Evolutionary conservation across 108 stramenopile genomes (phyloP).

Genomic region (Skeletonema costatum): DNA sequence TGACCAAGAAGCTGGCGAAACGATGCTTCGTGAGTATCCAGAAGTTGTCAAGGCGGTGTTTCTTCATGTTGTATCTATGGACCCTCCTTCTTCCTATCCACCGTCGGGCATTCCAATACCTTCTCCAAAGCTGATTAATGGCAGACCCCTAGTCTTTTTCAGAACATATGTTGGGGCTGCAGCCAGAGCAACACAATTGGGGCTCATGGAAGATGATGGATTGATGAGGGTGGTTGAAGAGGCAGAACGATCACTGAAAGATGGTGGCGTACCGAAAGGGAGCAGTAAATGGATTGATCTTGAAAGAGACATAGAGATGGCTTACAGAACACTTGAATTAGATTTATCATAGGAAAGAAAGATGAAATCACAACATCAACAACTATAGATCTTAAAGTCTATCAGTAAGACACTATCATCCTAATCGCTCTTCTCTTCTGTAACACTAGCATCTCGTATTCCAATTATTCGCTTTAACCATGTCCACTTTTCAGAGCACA

Average conservation of each 20-base stretch:
- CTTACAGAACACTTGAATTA: constrained; percentile 43
- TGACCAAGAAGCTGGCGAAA: constrained; percentile 91
- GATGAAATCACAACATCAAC: neutral
- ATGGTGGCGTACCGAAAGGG: constrained; percentile 44
- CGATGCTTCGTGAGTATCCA: constrained; percentile 90
- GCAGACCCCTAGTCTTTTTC: constrained; percentile 89
- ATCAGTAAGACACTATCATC: neutral
- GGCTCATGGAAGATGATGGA: constrained; percentile 81
- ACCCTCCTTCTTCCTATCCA: constrained; percentile 40
- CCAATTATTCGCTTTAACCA: constrained; percentile 22
- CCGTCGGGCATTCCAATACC: constrained; percentile 51
- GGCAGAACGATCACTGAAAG: constrained; percentile 51
- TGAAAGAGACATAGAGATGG: constrained; percentile 55
- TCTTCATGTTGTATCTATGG: constrained; percentile 82
- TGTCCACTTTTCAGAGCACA: constrained; percentile 34
- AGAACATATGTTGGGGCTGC: constrained; percentile 95
- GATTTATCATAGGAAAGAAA: constrained; percentile 4
- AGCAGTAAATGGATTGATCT: constrained; percentile 81
- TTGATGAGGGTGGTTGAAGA: constrained; percentile 77
- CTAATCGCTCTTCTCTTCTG: constrained; percentile 14
- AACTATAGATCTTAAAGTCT: neutral
- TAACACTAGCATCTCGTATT: constrained; percentile 1
- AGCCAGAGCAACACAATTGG: constrained; percentile 73
- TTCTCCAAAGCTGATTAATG: constrained; percentile 81
- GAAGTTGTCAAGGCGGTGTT: constrained; percentile 92